Evolutionary conservation across 768 basidiomycete species (phyloP).

Genomic region (Rhodosporidiobolus sp.): DNA sequence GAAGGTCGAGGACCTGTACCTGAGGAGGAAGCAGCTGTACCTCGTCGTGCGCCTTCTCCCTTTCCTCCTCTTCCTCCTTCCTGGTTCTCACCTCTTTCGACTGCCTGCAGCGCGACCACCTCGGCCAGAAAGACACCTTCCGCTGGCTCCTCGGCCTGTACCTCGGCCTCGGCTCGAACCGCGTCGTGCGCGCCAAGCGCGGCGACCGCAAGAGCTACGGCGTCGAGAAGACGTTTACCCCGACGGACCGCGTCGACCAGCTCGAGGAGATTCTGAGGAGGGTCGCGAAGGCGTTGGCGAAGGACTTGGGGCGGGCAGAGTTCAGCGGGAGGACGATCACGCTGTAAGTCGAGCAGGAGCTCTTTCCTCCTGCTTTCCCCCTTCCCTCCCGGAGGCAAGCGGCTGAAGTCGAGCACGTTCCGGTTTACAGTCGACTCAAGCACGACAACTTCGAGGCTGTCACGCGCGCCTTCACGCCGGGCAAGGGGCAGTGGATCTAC

Average conservation of each 20-base stretch:
- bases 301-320: conserved; percentile 70
- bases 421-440: conserved; percentile 66
- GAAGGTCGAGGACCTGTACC: conserved; percentile 87
- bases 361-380: too few species aligned
- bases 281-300: conserved; percentile 73
- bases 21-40: conserved; percentile 66
- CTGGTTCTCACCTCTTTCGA: not conserved
- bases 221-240: conserved; percentile 57
- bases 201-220: conserved; percentile 91
- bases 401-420: too few species aligned
- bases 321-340: conserved; percentile 88
- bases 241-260: not conserved
- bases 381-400: too few species aligned
- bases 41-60: conserved; percentile 57
- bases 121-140: conserved; percentile 56
- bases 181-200: conserved; percentile 68
- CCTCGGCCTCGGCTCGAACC: conserved; percentile 81
- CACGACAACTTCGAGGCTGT: conserved; percentile 85
- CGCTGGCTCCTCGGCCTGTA: conserved; percentile 70
- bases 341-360: conserved; percentile 47
- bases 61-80: not conserved
- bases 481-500: conserved; percentile 60
- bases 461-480: conserved; percentile 76
- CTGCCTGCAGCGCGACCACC: conserved; percentile 60
- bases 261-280: conserved; percentile 49